Evolutionary conservation across 2,329 filamentous ascomycete species (phyloP).

Genomic region (Ophiostoma sp.): DNA sequence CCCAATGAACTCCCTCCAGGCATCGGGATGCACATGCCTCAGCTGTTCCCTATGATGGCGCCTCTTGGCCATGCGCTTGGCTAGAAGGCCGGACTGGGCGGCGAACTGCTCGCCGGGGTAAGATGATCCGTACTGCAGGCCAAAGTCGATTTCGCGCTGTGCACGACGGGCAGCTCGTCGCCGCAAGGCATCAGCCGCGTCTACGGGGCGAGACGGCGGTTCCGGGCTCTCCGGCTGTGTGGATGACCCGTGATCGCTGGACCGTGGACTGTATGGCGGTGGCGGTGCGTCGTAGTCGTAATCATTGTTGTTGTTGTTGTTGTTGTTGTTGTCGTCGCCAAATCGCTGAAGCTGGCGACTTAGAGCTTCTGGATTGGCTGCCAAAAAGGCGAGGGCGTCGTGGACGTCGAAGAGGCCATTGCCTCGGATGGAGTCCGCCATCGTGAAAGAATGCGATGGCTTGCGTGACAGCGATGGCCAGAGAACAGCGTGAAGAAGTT

Average conservation of each 20-base stretch:
- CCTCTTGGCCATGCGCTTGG: not conserved
- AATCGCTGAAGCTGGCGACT: not conserved
- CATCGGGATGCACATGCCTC: not conserved
- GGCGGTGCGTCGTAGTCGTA: not conserved
- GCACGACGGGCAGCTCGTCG: not conserved
- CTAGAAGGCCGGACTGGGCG: not conserved
- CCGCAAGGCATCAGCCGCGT: too few species aligned
- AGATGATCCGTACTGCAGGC: not conserved
- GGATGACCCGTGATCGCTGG: not conserved
- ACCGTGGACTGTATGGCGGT: not conserved
- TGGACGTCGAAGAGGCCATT: not conserved
- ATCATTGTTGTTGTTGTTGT: too few species aligned
- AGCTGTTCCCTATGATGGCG: not conserved
- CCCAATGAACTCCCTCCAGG: not conserved
- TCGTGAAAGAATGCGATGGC: too few species aligned
- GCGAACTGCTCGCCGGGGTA: not conserved
- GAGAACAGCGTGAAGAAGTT: too few species aligned
- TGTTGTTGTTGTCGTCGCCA: too few species aligned
- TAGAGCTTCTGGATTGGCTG: not conserved
- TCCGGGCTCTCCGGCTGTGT: not conserved
- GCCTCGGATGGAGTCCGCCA: not conserved
- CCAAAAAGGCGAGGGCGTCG: not conserved
- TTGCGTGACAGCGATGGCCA: too few species aligned
- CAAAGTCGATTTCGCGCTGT: not conserved
- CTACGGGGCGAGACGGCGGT: too few species aligned